Base-by-base conservation (phyloP, 2,329 filamentous ascomycete species). In the Diplodia sapinea region DNA sequence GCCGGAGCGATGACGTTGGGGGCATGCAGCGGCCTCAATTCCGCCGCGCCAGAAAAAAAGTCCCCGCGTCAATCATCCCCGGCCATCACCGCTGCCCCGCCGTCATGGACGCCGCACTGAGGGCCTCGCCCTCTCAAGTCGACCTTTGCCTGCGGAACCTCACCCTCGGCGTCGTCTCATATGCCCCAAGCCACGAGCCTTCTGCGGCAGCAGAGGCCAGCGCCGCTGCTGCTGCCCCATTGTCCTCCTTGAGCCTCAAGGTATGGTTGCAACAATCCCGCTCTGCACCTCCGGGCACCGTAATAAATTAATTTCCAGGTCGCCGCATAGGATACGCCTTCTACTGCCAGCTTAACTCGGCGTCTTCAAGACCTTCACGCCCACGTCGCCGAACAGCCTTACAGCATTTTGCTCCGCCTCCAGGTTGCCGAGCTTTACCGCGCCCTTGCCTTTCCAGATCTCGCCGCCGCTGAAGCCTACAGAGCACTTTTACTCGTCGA, bases 381-480 rank as follows among this genome's bases (percentile, higher is more conserved):
- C 50, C 26, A 12, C 6, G 33, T 68, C 38, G 29, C 51, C 9
- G 67, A 72, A 20, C 69, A 73, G 6, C 79, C 79, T 9, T 81
- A 81, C 70, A 81, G 78, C 69, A 76, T 80, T 55, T 36, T 69
- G 26, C 73, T 75, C 57, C 76, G 79, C 26, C 81, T 90, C 8
- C 85, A 90, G 70, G 87, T 94, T 38, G 92, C 92, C 29, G 81
- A 86, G 40, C 82, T 91, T 51, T 88, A 97, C 78, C 86, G 88
- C 17, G 82, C 88, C 55, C 84, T 97, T 56, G 92, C 88, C 47
- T 98, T 97, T 78, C 92, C 93, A 0, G 95, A 99, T 77, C 86
- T 99, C 49, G 93, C 93, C 5, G 89, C 90, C 12, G 92, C 93
- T 40, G 94, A 97, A 82, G 92, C 93, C 5, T 98, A 98, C 77